phyloP scores from a whole-genome alignment of 2,329 filamentous ascomycete species.

The Mariannaea elegans region DNA sequence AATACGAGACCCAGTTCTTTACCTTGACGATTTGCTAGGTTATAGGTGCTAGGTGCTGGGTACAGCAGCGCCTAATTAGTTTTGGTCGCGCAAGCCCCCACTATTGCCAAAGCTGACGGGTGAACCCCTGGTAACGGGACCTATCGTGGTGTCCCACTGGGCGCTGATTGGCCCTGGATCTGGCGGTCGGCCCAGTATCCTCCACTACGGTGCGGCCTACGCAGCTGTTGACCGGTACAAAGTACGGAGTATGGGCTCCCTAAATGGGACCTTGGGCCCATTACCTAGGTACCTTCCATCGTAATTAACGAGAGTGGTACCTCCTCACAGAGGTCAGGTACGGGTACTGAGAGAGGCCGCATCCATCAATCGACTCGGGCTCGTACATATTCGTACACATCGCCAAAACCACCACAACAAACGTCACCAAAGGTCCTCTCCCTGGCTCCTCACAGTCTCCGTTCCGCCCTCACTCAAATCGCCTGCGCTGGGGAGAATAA shows the following conservation, averaged over 20 bases:
- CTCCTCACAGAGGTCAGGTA: not conserved
- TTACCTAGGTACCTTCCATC: constrained; percentile 1
- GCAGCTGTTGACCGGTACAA: not conserved
- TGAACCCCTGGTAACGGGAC: constrained; percentile 37
- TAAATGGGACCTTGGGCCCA: not conserved
- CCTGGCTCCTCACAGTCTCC: constrained; percentile 1
- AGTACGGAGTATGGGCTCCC: too few relatives aligned
- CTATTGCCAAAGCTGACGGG: constrained; percentile 23
- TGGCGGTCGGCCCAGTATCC: constrained; percentile 29
- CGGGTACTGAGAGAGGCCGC: not conserved
- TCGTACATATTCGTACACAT: constrained; percentile 3
- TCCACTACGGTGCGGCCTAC: constrained; percentile 19
- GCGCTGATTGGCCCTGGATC: constrained; percentile 39
- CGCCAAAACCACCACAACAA: constrained; percentile 3
- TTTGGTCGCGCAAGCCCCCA: constrained; percentile 5
- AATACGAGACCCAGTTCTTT: not conserved
- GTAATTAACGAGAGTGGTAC: constrained; percentile 2
- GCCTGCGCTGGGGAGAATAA: not conserved
- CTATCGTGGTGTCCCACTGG: constrained; percentile 32
- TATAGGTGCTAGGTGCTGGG: too few relatives aligned
- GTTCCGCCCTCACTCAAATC: not conserved
- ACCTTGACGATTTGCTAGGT: not conserved
- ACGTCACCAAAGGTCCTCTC: not conserved
- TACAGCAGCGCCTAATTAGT: too few relatives aligned
- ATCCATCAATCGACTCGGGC: not conserved